Evolutionary conservation across 225 moss, liverwort and hornwort genomes (phyloP).

Genomic region (Pseudoscleropodium purum): DNA sequence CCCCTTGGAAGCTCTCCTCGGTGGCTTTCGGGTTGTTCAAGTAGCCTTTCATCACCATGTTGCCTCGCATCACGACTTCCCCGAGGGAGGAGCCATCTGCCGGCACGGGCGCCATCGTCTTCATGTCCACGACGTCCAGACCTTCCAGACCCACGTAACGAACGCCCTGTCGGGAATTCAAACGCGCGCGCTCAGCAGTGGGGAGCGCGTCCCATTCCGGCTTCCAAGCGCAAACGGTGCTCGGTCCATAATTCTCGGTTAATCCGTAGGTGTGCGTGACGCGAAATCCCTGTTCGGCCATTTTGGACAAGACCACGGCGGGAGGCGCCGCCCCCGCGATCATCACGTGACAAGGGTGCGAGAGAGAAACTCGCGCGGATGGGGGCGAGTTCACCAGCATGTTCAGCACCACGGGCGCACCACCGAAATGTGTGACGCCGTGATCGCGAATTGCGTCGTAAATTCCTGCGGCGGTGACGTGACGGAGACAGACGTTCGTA

Average conservation of each 20-base stretch:
- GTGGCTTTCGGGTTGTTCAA: slow-evolving; percentile 61
- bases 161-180: slow-evolving; percentile 77
- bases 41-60: slow-evolving; percentile 83
- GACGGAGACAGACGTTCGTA: slow-evolving; percentile 66
- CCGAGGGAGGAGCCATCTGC: slow-evolving; percentile 49
- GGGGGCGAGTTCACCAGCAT: slow-evolving; percentile 53
- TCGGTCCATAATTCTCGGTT: slow-evolving; percentile 35
- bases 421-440: slow-evolving; percentile 66
- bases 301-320: slow-evolving; percentile 35
- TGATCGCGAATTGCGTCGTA: slow-evolving; percentile 50
- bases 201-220: slow-evolving; percentile 37
- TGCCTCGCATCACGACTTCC: slow-evolving; percentile 68
- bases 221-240: slow-evolving; percentile 46
- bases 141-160: slow-evolving; percentile 42
- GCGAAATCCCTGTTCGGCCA: slow-evolving; percentile 59
- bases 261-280: slow-evolving; percentile 56
- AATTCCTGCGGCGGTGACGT: slow-evolving; percentile 34
- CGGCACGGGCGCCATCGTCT: slow-evolving; percentile 46
- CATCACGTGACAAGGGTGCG: slow-evolving; percentile 21
- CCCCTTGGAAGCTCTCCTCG: slow-evolving; percentile 57
- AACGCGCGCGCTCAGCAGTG: slow-evolving; percentile 16
- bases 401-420: slow-evolving; percentile 71
- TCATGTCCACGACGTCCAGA: slow-evolving; percentile 44
- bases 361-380: slow-evolving; percentile 16
- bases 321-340: slow-evolving; percentile 75